These are phyloP conservation scores for Ocimum tenuiflorum DNA, from an alignment of 257 asterid genomes.

Conservation along the genomic window DNA sequence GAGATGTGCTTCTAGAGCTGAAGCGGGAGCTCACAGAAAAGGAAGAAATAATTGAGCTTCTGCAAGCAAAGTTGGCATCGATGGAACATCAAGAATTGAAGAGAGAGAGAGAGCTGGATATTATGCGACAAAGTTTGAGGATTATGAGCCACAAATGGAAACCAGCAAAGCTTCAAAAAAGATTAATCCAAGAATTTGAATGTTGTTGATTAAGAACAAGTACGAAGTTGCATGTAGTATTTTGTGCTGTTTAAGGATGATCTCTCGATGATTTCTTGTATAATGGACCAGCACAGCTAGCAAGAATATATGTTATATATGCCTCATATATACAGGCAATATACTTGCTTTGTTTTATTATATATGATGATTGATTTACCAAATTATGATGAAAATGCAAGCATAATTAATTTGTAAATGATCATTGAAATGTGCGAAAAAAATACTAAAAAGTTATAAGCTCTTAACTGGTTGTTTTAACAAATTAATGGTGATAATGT, in stretches of 20 bases:
- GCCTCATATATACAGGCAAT: neutral
- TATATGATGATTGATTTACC: neutral
- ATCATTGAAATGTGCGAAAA: too few species aligned
- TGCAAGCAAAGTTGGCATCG: conserved; percentile 40
- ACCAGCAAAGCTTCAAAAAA: conserved; percentile 23
- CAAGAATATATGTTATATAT: neutral
- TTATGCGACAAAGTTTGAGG: conserved; percentile 64
- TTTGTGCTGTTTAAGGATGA: too few species aligned
- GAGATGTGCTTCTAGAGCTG: conserved; percentile 35
- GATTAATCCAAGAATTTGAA: neutral
- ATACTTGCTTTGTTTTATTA: neutral
- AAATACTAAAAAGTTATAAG: too few species aligned
- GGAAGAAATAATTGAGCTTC: conserved; percentile 46
- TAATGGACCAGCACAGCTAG: neutral
- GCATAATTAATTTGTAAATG: neutral
- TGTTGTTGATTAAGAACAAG: too few species aligned
- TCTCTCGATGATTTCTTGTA: too few species aligned
- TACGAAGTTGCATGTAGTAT: too few species aligned
- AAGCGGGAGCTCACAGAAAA: conserved; percentile 42
- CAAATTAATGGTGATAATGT: neutral
- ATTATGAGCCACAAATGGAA: conserved; percentile 57
- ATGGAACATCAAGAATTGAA: conserved; percentile 51
- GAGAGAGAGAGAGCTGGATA: conserved; percentile 69
- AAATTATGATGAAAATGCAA: neutral
- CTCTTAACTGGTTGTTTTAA: too few species aligned